Conservation (phyloP, 192 early-diverging fungal genomes). For the Backusella parvicylindrica region DNA sequence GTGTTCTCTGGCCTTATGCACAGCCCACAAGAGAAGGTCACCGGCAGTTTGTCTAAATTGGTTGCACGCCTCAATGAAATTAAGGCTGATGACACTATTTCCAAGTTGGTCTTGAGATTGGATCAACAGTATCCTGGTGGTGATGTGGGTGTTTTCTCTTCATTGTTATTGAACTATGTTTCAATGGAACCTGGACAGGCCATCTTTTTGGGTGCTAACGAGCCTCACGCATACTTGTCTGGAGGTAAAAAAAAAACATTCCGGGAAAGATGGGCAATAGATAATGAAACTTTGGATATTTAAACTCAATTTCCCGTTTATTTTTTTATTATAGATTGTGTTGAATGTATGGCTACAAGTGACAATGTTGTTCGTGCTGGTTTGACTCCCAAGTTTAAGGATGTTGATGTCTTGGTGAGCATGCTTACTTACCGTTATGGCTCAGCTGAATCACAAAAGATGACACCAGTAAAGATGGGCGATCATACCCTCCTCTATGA, state of each 20-base stretch:
- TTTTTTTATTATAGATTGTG: background rate
- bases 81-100: constrained; percentile 27
- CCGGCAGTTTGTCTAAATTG: constrained; percentile 49
- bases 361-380: constrained; percentile 98
- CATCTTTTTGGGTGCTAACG: constrained; percentile 94
- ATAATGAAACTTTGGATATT: constrained; percentile 36
- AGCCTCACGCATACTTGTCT: constrained; percentile 94
- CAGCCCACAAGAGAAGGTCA: constrained; percentile 42
- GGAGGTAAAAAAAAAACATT: constrained; percentile 57
- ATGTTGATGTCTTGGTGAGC: constrained; percentile 82
- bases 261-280: constrained; percentile 31
- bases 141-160: constrained; percentile 87
- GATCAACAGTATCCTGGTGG: constrained; percentile 79
- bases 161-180: constrained; percentile 89
- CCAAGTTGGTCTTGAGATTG: constrained; percentile 71
- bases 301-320: background rate
- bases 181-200: constrained; percentile 78
- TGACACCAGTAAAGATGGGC: constrained; percentile 54
- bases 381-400: constrained; percentile 96
- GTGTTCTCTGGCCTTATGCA: constrained; percentile 66
- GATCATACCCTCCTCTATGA: constrained; percentile 74
- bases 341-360: constrained; percentile 98
- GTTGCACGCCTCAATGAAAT: constrained; percentile 43
- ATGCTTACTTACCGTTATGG: constrained; percentile 92
- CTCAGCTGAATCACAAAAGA: constrained; percentile 75